These are phyloP conservation scores for Synchytrium microbalum DNA, from an alignment of 371 early-diverging fungal species.

Conservation along the genomic window DNA sequence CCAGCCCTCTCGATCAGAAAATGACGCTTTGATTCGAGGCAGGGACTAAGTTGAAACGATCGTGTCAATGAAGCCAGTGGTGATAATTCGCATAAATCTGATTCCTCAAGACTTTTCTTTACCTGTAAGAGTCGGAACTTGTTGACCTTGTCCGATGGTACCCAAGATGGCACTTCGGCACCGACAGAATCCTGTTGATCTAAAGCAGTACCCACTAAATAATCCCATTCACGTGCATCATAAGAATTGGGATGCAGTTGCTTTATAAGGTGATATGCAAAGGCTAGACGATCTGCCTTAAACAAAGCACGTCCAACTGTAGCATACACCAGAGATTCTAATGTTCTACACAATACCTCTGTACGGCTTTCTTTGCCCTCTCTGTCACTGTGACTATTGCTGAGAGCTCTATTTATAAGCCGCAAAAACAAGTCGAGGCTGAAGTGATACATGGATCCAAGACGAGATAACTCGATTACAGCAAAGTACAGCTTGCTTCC, in stretches of 20 bases:
- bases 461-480: constrained; percentile 27
- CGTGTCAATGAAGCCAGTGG: too few species aligned
- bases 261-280: constrained; percentile 37
- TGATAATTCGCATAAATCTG: too few species aligned
- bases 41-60: too few species aligned
- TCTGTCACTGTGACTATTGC: constrained; percentile 20
- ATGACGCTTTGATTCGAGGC: too few species aligned
- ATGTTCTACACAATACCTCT: constrained; percentile 26
- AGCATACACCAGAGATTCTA: constrained; percentile 30
- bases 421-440: constrained; percentile 34
- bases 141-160: constrained; percentile 29
- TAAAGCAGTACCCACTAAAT: constrained; percentile 16
- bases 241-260: constrained; percentile 28
- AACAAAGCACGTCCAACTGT: constrained; percentile 38
- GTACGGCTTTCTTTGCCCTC: constrained; percentile 35
- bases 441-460: constrained; percentile 48
- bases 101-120: too few species aligned
- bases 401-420: constrained; percentile 33
- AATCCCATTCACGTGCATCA: constrained; percentile 37
- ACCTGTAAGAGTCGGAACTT: constrained; percentile 25
- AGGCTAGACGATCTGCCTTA: constrained; percentile 41
- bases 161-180: constrained; percentile 32
- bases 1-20: constrained; percentile 29
- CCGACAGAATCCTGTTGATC: constrained; percentile 27
- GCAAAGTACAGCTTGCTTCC: constrained; percentile 40